Evolutionary conservation across 768 basidiomycete genomes (phyloP).

Genomic region (Rhodotorula kratochvilovae): DNA sequence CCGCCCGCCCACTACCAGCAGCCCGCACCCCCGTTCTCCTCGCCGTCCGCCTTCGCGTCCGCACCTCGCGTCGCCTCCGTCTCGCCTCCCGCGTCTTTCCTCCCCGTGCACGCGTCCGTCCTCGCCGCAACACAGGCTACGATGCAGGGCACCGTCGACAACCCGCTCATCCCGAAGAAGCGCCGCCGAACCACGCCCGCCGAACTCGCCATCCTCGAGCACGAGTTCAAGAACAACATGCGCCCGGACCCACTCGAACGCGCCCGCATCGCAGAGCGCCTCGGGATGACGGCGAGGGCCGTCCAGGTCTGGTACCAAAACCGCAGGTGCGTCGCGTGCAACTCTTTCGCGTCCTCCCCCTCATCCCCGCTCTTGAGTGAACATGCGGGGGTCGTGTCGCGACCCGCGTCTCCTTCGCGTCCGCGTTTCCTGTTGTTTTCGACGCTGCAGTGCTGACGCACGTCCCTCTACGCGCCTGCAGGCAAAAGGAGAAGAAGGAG

Average conservation of each 20-base stretch:
- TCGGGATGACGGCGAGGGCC: constrained; percentile 50
- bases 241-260: constrained; percentile 48
- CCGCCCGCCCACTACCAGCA: neutral
- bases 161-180: constrained; percentile 46
- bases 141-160: constrained; percentile 10
- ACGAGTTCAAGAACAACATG: constrained; percentile 46
- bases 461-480: neutral
- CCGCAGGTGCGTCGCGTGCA: constrained; percentile 20
- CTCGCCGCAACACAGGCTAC: neutral
- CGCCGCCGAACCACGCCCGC: constrained; percentile 49
- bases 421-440: neutral
- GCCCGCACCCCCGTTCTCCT: neutral
- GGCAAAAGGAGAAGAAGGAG: constrained; percentile 41
- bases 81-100: neutral
- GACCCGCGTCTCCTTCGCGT: neutral
- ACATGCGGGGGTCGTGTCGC: constrained; percentile 14
- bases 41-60: neutral
- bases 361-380: neutral
- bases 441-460: neutral
- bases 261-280: constrained; percentile 46
- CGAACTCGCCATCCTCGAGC: constrained; percentile 49
- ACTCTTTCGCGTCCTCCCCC: neutral
- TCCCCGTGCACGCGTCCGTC: neutral
- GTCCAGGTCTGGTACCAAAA: constrained; percentile 49
- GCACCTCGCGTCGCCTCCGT: neutral